These are phyloP conservation scores for Teunomyces lycoperdinae DNA, from an alignment of 805 yeast species.

Conservation along the genomic window DNA sequence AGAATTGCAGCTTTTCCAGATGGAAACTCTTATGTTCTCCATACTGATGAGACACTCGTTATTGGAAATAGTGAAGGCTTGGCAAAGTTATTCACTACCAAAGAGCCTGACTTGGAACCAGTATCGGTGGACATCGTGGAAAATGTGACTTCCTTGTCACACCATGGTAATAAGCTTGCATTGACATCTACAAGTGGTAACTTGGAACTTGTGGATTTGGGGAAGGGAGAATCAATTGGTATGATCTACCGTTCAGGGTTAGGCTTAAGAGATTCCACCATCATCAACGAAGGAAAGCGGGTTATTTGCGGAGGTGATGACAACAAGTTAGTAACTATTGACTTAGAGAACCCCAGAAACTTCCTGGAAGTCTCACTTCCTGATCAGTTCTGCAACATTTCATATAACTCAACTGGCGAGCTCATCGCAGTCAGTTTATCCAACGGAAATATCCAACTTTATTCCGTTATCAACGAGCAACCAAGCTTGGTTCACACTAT, in stretches of 20 bases:
- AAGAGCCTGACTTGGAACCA: slow-evolving; percentile 58
- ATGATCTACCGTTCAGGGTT: slow-evolving; percentile 43
- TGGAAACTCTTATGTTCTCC: slow-evolving; percentile 36
- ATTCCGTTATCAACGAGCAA: slow-evolving; percentile 51
- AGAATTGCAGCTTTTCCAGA: slow-evolving; percentile 39
- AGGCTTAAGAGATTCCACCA: slow-evolving; percentile 50
- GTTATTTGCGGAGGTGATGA: slow-evolving; percentile 67
- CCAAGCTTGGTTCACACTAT: slow-evolving; percentile 52
- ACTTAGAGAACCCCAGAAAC: slow-evolving; percentile 28
- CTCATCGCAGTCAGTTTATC: slow-evolving; percentile 55
- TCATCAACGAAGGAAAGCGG: slow-evolving; percentile 61
- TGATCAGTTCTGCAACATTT: slow-evolving; percentile 55
- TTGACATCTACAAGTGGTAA: slow-evolving; percentile 44
- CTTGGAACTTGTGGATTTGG: slow-evolving; percentile 39
- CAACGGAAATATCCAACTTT: slow-evolving; percentile 57
- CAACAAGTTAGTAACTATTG: slow-evolving; percentile 50
- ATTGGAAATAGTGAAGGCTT: slow-evolving; percentile 57
- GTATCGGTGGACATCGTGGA: slow-evolving; percentile 51
- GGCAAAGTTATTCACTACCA: slow-evolving; percentile 47
- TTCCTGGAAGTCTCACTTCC: slow-evolving; percentile 35
- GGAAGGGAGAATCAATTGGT: slow-evolving; percentile 26
- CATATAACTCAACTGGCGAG: slow-evolving; percentile 58
- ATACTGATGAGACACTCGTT: slow-evolving; percentile 28
- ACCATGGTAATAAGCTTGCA: slow-evolving; percentile 17
- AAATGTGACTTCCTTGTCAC: slow-evolving; percentile 42